A percentile compares a stretch with the other conserved stretches of the same genome.
phyloP scores from a whole-genome alignment of 2,329 filamentous ascomycete species.

The Lanzia echinophila region DNA sequence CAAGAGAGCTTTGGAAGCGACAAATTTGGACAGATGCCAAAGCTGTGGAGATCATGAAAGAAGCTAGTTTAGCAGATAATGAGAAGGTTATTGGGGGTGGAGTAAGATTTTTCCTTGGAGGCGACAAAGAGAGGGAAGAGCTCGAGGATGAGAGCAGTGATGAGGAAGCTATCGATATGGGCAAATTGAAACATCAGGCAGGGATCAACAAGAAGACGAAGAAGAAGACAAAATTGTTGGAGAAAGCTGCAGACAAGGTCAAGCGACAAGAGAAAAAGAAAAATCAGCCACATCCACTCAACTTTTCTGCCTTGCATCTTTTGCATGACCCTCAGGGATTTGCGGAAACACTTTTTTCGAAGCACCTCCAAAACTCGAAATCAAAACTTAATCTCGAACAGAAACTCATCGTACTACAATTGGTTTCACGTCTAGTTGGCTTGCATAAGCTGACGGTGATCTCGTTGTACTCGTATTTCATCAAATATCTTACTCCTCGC shows the following conservation, averaged over 20 bases:
- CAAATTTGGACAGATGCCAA: slow-evolving; percentile 94
- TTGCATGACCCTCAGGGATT: slow-evolving; percentile 93
- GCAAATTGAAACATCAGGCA: slow-evolving; percentile 73
- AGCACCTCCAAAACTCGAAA: slow-evolving; percentile 83
- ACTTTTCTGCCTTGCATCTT: slow-evolving; percentile 92
- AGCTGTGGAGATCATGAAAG: slow-evolving; percentile 97
- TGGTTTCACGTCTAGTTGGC: slow-evolving; percentile 85
- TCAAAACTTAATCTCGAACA: slow-evolving; percentile 81
- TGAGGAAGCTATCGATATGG: slow-evolving; percentile 75
- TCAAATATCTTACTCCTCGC: slow-evolving; percentile 12
- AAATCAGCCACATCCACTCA: slow-evolving; percentile 76
- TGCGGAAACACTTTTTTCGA: slow-evolving; percentile 80
- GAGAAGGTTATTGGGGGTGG: slow-evolving; percentile 87
- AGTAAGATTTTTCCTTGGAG: slow-evolving; percentile 90
- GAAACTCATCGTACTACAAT: slow-evolving; percentile 81
- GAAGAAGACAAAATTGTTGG: slow-evolving; percentile 74
- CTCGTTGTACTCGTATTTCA: slow-evolving; percentile 65
- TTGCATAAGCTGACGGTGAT: slow-evolving; percentile 88
- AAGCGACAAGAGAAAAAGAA: slow-evolving; percentile 85
- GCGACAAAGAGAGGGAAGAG: slow-evolving; percentile 93
- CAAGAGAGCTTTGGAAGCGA: slow-evolving; percentile 90
- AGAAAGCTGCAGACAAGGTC: slow-evolving; percentile 73
- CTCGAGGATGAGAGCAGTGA: slow-evolving; percentile 83
- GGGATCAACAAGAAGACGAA: slow-evolving; percentile 96
- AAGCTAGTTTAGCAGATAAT: slow-evolving; percentile 80